Base-by-base conservation (phyloP, 208 protist genomes). In the Crithidia bombi region DNA sequence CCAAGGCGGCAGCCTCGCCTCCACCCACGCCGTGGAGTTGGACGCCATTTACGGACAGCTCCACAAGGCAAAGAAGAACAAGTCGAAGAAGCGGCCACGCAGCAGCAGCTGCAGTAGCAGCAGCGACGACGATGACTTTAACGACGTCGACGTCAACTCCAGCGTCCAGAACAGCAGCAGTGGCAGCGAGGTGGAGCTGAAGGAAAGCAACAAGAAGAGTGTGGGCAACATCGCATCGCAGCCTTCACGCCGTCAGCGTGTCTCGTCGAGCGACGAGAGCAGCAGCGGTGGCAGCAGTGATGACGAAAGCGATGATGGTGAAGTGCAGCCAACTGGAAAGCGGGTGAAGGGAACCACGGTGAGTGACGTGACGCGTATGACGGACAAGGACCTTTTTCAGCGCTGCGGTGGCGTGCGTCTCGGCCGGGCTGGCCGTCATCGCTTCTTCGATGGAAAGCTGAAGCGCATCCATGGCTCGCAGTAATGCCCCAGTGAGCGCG, bases 391-490 rank as follows among this genome's bases (percentile, higher is more conserved):
- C 35, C 81, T 96, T 30, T 82, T 96, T 46, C 47, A 67, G 63
- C 70, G 81, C 5, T 96, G 91, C 52, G 88, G 88, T 26, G 91
- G 91, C 5, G 91, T 96, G 33, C 87, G 91, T 12, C 79, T 96
- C 21, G 91, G 91, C 3, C 83, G 91, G 21, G 86, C 86, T 3
- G 91, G 91, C 32, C 83, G 91, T 11, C 91, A 96, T 67, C 86
- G 91, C 41, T 89, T 90, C 75, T 96, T 96, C 69, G 83, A 92
- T 39, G 91, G 91, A 0, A 96, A 96, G 75, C 79, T 96, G 12
- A 72, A 76, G 32, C 90, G 90, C 64, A 89, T 93, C 55, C 71
- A 72, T 38, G 50, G 73, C 11, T 11, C 1, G 21, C 17, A 63
- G 47, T 32, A 51, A 44, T 12, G 35, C n/a, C 30, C 30, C 39